phyloP scores from a whole-genome alignment of 345 rosid genomes.

The Cardamine chenopodiifolia region DNA sequence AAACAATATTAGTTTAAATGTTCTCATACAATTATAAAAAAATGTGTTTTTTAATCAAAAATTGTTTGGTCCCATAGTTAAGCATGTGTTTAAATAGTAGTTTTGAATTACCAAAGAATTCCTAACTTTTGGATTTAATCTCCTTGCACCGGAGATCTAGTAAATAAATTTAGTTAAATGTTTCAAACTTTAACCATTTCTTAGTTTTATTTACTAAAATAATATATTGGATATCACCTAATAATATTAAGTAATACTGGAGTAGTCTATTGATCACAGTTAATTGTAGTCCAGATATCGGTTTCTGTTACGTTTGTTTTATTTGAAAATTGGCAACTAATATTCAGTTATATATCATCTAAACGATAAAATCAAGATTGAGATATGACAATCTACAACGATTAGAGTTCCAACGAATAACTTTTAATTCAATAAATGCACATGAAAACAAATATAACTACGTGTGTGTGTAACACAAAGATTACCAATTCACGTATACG shows the following conservation, averaged over 20 bases:
- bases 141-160: neutral
- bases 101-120: neutral
- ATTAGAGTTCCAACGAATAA: neutral
- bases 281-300: neutral
- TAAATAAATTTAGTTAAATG: too few species aligned
- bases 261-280: neutral
- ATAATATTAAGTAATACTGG: too few species aligned
- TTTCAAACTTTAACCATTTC: neutral
- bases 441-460: conserved; percentile 1
- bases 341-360: neutral
- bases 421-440: neutral
- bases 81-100: neutral
- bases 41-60: neutral
- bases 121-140: neutral
- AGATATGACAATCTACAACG: neutral
- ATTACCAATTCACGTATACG: conserved; percentile 18
- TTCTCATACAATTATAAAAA: neutral
- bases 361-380: neutral
- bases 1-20: neutral
- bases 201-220: too few species aligned
- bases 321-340: neutral
- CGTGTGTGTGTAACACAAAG: neutral
- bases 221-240: neutral
- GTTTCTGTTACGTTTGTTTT: neutral
- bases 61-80: neutral